Evolutionary conservation across 805 yeast genomes (phyloP).

Genomic region (Starmerella vitae): DNA sequence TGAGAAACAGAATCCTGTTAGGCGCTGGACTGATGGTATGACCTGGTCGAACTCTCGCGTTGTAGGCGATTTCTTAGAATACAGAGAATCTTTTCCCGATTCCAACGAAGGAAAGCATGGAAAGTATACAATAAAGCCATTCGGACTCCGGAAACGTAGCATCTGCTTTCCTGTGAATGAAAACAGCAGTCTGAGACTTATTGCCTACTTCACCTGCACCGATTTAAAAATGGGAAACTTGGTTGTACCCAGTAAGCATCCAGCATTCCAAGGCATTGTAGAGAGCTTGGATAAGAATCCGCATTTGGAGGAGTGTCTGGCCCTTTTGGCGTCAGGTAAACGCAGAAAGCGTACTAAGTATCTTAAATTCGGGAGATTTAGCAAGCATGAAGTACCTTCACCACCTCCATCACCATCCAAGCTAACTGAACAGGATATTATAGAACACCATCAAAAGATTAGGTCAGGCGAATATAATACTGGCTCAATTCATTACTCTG

Average conservation of each 20-base stretch:
- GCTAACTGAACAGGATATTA: too few species aligned
- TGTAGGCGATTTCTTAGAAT: conserved; percentile 46
- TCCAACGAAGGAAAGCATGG: conserved; percentile 18
- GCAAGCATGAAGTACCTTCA: background rate
- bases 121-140: conserved; percentile 32
- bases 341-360: conserved; percentile 3
- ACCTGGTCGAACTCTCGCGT: conserved; percentile 64
- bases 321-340: conserved; percentile 4
- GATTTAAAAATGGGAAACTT: conserved; percentile 25
- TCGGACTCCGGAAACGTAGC: conserved; percentile 53
- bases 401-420: background rate
- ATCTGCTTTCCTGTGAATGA: conserved; percentile 43
- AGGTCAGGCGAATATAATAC: too few species aligned
- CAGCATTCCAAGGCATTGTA: conserved; percentile 26
- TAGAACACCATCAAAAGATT: too few species aligned
- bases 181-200: conserved; percentile 45
- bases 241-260: conserved; percentile 36
- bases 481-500: too few species aligned
- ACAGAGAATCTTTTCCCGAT: conserved; percentile 44
- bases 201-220: conserved; percentile 36
- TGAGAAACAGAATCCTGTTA: conserved; percentile 56
- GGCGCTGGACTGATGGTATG: conserved; percentile 68
- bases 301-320: background rate
- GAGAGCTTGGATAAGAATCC: conserved; percentile 3
- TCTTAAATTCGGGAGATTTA: background rate